Conservation (phyloP, 2,329 filamentous ascomycete genomes). For the Colletotrichum gigasporum region DNA sequence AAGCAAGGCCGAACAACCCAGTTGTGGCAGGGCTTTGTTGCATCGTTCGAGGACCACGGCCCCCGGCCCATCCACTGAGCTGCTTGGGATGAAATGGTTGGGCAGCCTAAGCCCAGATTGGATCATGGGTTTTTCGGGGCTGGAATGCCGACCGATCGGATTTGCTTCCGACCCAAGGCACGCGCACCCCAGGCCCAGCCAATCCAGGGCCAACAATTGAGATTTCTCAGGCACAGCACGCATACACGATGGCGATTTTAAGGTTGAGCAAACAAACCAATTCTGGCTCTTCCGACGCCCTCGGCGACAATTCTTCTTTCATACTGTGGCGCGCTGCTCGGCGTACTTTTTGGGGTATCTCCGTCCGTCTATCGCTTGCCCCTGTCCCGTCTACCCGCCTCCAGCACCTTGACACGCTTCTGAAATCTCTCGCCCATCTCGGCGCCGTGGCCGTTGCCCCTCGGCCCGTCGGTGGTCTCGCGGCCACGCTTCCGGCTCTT, state of each 20-base stretch:
- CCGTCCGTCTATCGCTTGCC: constrained; percentile 48
- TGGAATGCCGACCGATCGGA: neutral
- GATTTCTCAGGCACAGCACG: neutral
- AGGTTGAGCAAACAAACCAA: neutral
- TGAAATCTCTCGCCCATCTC: constrained; percentile 80
- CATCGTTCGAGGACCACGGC: neutral
- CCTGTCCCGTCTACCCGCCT: constrained; percentile 55
- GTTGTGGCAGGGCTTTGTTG: neutral
- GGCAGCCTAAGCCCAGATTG: neutral
- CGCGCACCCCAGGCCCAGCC: neutral
- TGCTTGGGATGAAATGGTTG: neutral
- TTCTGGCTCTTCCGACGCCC: neutral
- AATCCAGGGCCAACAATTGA: neutral
- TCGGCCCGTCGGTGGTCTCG: constrained; percentile 74
- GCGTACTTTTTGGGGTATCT: constrained; percentile 5
- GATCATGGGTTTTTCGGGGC: neutral
- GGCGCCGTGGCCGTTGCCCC: constrained; percentile 66
- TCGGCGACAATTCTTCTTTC: constrained; percentile 6
- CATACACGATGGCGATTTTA: neutral
- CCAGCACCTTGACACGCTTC: constrained; percentile 70
- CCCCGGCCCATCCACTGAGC: neutral
- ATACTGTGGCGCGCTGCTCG: neutral
- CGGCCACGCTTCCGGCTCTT: constrained; percentile 85
- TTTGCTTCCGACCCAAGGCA: neutral
- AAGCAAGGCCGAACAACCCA: neutral